Conservation (phyloP, 176 grass and related monocot genomes). For the sorghum (Sorghum bicolor) region Sorghum_bicolor_NCBIv3 NC_012871.2:77451501-77452000, state of each 20-base stretch:
- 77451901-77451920: slow-evolving; percentile 57
- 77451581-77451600: slow-evolving; percentile 53
- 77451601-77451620: slow-evolving; percentile 60
- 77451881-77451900: slow-evolving; percentile 60
- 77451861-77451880: slow-evolving; percentile 66
- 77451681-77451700: slow-evolving; percentile 34
- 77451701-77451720: slow-evolving; percentile 35
- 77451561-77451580: slow-evolving; percentile 57
- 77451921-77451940: neutral
- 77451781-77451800: slow-evolving; percentile 48
- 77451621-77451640: slow-evolving; percentile 47
- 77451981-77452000: neutral
- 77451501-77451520: slow-evolving; percentile 54
- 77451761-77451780: slow-evolving; percentile 59
- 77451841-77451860: neutral
- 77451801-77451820: neutral
- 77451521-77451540: slow-evolving; percentile 75
- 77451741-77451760: slow-evolving; percentile 56
- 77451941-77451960: neutral
- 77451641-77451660: slow-evolving; percentile 43
- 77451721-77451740: slow-evolving; percentile 31
- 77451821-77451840: neutral
- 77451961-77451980: slow-evolving; percentile 9
- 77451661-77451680: slow-evolving; percentile 33
- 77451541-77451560: slow-evolving; percentile 66